Conservation (phyloP, 306 rosid genomes). For the Macrotyloma uniflorum region DNA sequence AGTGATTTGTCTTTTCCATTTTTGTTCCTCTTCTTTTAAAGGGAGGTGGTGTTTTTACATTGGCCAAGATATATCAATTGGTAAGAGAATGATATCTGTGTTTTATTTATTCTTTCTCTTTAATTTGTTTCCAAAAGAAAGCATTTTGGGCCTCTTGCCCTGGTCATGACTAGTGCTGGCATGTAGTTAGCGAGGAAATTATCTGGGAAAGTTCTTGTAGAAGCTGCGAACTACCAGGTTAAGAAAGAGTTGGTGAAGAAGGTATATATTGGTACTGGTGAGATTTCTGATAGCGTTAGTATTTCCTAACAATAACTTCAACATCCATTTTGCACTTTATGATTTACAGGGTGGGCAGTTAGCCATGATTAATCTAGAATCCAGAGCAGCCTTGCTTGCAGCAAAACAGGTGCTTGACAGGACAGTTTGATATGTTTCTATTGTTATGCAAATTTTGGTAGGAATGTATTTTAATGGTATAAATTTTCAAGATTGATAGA, state of each 20-base stretch:
- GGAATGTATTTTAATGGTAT: slow-evolving; percentile 5
- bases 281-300: slow-evolving; percentile 24
- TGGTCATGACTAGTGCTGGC: slow-evolving; percentile 38
- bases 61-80: slow-evolving; percentile 76
- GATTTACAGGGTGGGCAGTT: slow-evolving; percentile 85
- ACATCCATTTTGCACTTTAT: slow-evolving; percentile 38
- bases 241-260: slow-evolving; percentile 80
- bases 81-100: slow-evolving; percentile 50
- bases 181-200: slow-evolving; percentile 70
- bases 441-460: slow-evolving; percentile 24
- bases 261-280: slow-evolving; percentile 46
- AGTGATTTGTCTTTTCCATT: slow-evolving; percentile 36
- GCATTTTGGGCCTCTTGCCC: not conserved
- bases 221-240: slow-evolving; percentile 92
- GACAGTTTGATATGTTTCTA: slow-evolving; percentile 28
- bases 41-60: slow-evolving; percentile 81
- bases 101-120: slow-evolving; percentile 33
- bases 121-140: slow-evolving; percentile 7
- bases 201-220: slow-evolving; percentile 76
- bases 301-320: slow-evolving; percentile 33
- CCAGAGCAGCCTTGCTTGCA: slow-evolving; percentile 86
- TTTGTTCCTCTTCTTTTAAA: slow-evolving; percentile 32
- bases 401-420: slow-evolving; percentile 73
- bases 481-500: not conserved
- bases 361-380: slow-evolving; percentile 77